phyloP scores from a whole-genome alignment of 176 grass and related monocot genomes.

The Carex pumila region DNA sequence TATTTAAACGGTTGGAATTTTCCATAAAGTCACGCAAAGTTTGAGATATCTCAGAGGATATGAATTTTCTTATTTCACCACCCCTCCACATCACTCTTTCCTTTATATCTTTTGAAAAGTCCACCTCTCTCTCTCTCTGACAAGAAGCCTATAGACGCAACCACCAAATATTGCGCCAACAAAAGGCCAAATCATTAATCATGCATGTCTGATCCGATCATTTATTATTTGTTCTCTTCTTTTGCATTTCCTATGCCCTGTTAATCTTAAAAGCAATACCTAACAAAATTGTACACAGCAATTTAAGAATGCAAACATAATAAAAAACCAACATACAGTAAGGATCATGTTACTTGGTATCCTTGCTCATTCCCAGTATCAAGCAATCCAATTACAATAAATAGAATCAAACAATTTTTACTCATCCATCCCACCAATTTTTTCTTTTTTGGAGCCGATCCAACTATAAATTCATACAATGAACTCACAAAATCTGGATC shows the following conservation, averaged over 20 bases:
- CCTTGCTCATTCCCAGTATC: not conserved
- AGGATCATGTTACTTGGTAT: not conserved
- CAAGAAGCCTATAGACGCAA: not conserved
- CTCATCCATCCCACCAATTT: not conserved
- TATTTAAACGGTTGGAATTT: no score
- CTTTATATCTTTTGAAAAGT: not conserved
- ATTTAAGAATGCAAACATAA: not conserved
- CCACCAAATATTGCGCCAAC: not conserved
- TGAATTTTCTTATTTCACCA: not conserved
- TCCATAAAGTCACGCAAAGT: no score
- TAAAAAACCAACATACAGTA: not conserved
- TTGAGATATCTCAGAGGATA: no score
- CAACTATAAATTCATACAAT: conserved; percentile 13
- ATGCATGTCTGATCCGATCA: not conserved
- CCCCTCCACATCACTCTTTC: not conserved
- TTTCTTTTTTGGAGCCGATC: not conserved
- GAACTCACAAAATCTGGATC: conserved; percentile 6
- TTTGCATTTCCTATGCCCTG: not conserved
- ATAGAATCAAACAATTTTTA: conserved; percentile 8
- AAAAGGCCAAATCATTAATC: not conserved
- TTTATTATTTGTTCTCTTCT: not conserved
- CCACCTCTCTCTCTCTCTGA: not conserved
- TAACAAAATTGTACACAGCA: not conserved
- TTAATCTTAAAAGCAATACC: not conserved
- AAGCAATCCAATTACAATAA: not conserved